Evolutionary conservation across 2,329 filamentous ascomycete species (phyloP), one percentile per base, ranked within the genome.

Genomic region (Xenosphaeropsis pyriputrescens): DNA sequence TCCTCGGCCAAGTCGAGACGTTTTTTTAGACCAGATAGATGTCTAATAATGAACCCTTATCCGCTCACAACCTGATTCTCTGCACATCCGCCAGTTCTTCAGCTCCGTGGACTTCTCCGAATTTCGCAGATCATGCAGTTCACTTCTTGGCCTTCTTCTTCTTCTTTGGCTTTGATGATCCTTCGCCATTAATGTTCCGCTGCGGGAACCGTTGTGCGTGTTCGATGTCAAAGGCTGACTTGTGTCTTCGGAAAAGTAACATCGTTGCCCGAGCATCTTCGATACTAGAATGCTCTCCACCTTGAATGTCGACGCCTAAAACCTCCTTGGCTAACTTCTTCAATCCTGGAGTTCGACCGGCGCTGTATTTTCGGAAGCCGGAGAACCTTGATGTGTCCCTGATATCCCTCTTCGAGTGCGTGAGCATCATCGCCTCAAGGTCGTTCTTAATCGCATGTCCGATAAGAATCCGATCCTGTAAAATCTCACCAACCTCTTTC

Each of bases 231-330:
- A 98, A 95, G 0, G 70, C 81, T 14, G 77, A 67, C 61, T 95
- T 96, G 55, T 86, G 75, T 46, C 75, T 73, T 43, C 83, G 70
- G 53, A 93, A 96, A 32, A 98, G 62, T 39, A 89, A 62, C 86
- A 98, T 96, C 1, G 86, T 79, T 5, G 84, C 85, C 47, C 85
- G 68, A 2, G 91, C 91, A 64, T 98, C 91, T 62, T 80, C 65
- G 44, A 80, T 61, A 55, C 75, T 81, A 2, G 74, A 79, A 55
- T 81, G 77, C 18, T 70, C 62, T 1, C 74, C 75, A 15, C 57
- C 61, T 47, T 82, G 77, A 38, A 82, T 79, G 36, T 77, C 72
- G 5, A 78, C 57, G 0, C 67, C 65, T 2, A 81, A 52, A 6
- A 79, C 52, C 50, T 75, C 64, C 40, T 62, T 62, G 1, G 73